Percentiles rank a stretch among this genome's conserved stretches.
Conservation (phyloP, 768 basidiomycete genomes). For the Pulveroboletus sp. region DNA sequence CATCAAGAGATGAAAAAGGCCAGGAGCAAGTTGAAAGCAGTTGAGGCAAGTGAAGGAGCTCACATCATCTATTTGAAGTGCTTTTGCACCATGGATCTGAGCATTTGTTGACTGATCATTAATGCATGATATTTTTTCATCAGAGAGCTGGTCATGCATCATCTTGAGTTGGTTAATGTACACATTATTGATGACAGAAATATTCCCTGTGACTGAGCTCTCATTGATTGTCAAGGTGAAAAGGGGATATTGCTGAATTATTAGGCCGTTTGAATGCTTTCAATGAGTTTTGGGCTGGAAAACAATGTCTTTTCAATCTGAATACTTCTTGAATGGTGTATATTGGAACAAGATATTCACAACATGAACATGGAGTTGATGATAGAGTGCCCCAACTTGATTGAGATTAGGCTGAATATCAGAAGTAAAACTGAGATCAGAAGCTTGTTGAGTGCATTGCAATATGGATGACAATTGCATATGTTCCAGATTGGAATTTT, state of each 20-base stretch:
- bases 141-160: not conserved
- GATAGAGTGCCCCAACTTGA: no score
- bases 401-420: no score
- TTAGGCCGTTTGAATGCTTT: no score
- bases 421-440: no score
- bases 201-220: slow-evolving; percentile 4
- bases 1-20: slow-evolving; percentile 33
- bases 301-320: no score
- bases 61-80: not conserved
- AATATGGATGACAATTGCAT: no score
- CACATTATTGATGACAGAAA: not conserved
- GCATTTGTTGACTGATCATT: slow-evolving; percentile 5
- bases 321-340: no score
- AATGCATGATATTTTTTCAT: not conserved
- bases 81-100: not conserved
- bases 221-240: slow-evolving; percentile 4
- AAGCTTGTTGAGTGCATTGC: no score
- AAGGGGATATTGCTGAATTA: not conserved
- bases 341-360: no score
- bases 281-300: no score
- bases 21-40: not conserved
- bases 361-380: no score
- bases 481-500: no score
- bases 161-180: slow-evolving; percentile 7
- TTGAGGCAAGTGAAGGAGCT: not conserved